Evolutionary conservation across 345 rosid species (phyloP), one percentile per base, ranked within the genome.

Genomic region (Gossypium raimondii): DNA sequence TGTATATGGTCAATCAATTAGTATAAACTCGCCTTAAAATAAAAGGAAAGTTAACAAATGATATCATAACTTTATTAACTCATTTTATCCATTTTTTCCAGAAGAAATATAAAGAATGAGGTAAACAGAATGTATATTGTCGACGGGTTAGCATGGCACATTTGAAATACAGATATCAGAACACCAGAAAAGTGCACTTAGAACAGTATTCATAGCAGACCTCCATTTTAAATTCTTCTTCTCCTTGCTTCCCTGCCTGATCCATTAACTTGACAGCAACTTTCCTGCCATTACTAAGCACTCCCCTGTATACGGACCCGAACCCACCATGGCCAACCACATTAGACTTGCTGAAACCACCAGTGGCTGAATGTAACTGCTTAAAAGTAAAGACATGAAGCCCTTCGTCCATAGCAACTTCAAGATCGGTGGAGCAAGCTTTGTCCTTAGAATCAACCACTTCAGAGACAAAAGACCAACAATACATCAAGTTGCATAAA

Each of bases 191-290:
- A 73, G 41, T 44, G 20, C 59, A 66, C 55, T 38, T 38, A 59
- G 45, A 64, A 58, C 14, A 18, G 68, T 41, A 69, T 12, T 69
- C 20, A 67, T 24, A 77, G 17, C 67, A 29, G 70, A 94, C 98
- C 98, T 95, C 98, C 84, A 93, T 86, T 82, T 90, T 77, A 74
- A 95, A 93, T 78, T 95, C 99, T 67, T 93, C 96, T 77, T 90
- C 98, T 8, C 97, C 97, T 80, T 95, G 99, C 81, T 88, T 88
- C 73, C 98, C 99, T 0, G 89, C 93, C 78, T 89, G 92, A 82
- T 88, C 91, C 89, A 93, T 88, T 17, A 87, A 81, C 87, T 93
- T 93, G 38, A 93, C 81, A 74, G 93, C 97, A 76, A 91, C 88
- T 87, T 83, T 90, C 76, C 78, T 85, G 9, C 98, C 91, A 82